Evolutionary conservation across 169 alveolate genomes (phyloP), one percentile per base, ranked within the genome.

Genomic region (Cryptosporidium sp.): DNA sequence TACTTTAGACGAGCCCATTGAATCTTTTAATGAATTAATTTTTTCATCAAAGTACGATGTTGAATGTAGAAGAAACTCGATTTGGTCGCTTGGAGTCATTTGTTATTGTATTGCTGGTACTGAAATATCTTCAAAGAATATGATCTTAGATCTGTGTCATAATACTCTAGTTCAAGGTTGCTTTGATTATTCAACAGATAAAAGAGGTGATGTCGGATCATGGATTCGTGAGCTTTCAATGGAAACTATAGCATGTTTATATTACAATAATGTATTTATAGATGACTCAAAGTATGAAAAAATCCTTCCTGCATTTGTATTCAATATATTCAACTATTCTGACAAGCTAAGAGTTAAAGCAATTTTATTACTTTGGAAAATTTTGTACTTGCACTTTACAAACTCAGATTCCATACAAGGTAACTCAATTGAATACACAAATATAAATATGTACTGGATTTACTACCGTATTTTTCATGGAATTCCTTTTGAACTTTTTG

Each of bases 141-240:
- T 9, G 3, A 60, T 39, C 6, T 42, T 80, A 21, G 48, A 42
- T 44, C 9, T 62, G 12, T 44, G 67, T n/a, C 51, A 60, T 18
- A 26, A 60, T 16, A 12, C 45, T 18, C 62, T 80, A 21, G 42
- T 80, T 1, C 21, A 23, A 8, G 89, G 89, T 9, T 80, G 89
- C 35, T 65, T 61, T 42, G 97, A 95, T 70, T 95, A 95, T 68
- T 87, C 95, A 37, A 85, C 91, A 4, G 96, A 95, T 65, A 94
- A 93, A 85, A 84, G 96, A 75, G 98, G 98, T 39, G 98, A 96
- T 75, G 96, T 95, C 42, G 99, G 98, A 18, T 93, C 96, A 21
- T 94, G 96, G 94, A 95, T 96, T 0, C 89, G 99, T 75, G 97
- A 95, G 85, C 95, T 94, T 37, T 94, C 98, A 5, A 93, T 95